Percentiles rank a stretch among this genome's conserved stretches.
Evolutionary conservation across 441 rosid species (phyloP).

Genomic region (Euphorbia schlechtendalii): DNA sequence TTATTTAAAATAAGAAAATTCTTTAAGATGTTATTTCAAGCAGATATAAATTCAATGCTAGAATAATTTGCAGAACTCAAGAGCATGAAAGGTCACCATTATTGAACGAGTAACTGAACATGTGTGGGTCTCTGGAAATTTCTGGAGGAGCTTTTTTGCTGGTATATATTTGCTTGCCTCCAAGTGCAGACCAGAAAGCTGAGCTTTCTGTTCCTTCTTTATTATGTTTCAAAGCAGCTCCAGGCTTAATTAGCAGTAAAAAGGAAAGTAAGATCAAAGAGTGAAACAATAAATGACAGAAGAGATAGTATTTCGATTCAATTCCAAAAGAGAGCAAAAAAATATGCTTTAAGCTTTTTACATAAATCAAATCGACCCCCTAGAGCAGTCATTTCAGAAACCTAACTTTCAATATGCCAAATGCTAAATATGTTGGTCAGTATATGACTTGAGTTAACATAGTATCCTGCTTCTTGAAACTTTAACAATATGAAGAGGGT

Average conservation of each 20-base stretch:
- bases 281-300: not conserved
- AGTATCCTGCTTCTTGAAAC: too few species aligned
- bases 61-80: not conserved
- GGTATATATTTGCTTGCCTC: slow-evolving; percentile 88
- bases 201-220: slow-evolving; percentile 99
- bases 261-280: slow-evolving; percentile 13
- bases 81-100: slow-evolving; percentile 47
- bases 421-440: too few species aligned
- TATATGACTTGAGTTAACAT: too few species aligned
- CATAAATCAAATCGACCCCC: not conserved
- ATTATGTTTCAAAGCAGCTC: slow-evolving; percentile 74
- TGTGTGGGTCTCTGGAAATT: slow-evolving; percentile 74
- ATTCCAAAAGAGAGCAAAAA: too few species aligned
- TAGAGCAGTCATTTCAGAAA: not conserved
- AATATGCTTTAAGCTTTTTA: not conserved
- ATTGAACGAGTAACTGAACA: slow-evolving; percentile 60
- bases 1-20: slow-evolving; percentile 18
- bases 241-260: slow-evolving; percentile 55
- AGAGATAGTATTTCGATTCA: not conserved
- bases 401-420: not conserved
- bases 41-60: not conserved
- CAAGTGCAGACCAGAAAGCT: slow-evolving; percentile 92
- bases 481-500: too few species aligned
- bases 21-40: not conserved
- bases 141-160: slow-evolving; percentile 65